phyloP scores from a whole-genome alignment of 306 rosid genomes.

The Quercus engelmannii region DNA sequence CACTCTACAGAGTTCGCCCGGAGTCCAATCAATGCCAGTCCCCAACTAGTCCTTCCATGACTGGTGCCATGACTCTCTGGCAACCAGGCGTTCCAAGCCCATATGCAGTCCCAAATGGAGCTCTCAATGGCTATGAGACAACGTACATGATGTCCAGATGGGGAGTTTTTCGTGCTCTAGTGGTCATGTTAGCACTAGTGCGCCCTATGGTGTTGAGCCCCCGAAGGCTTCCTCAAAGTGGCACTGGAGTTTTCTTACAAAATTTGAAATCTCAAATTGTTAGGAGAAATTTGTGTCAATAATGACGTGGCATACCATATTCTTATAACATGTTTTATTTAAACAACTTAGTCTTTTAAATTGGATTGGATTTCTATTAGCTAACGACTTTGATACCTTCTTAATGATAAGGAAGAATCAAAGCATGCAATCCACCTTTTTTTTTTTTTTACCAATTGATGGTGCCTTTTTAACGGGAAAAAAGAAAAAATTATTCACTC shows the following conservation, averaged over 20 bases:
- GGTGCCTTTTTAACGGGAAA: too few relatives aligned
- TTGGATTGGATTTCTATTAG: too few relatives aligned
- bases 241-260: constrained; percentile 83
- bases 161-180: constrained; percentile 69
- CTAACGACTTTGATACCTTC: too few relatives aligned
- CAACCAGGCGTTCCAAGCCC: constrained; percentile 60
- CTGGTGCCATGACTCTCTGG: constrained; percentile 58
- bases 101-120: constrained; percentile 57
- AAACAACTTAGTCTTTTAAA: too few relatives aligned
- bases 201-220: constrained; percentile 62
- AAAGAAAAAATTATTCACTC: too few relatives aligned
- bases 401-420: too few relatives aligned
- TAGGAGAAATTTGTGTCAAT: too few relatives aligned
- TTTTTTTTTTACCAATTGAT: too few relatives aligned
- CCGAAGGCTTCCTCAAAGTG: constrained; percentile 52
- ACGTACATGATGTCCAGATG: constrained; percentile 73
- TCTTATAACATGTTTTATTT: too few relatives aligned
- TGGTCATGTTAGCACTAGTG: constrained; percentile 73
- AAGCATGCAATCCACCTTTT: too few relatives aligned
- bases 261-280: too few relatives aligned
- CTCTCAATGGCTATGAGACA: constrained; percentile 48
- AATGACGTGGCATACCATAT: too few relatives aligned
- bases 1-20: constrained; percentile 74
- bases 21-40: constrained; percentile 65
- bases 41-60: constrained; percentile 38